These are phyloP conservation scores for Aspergillus neotritici DNA, from an alignment of 2,329 filamentous ascomycete genomes.

Conservation along the genomic window DNA sequence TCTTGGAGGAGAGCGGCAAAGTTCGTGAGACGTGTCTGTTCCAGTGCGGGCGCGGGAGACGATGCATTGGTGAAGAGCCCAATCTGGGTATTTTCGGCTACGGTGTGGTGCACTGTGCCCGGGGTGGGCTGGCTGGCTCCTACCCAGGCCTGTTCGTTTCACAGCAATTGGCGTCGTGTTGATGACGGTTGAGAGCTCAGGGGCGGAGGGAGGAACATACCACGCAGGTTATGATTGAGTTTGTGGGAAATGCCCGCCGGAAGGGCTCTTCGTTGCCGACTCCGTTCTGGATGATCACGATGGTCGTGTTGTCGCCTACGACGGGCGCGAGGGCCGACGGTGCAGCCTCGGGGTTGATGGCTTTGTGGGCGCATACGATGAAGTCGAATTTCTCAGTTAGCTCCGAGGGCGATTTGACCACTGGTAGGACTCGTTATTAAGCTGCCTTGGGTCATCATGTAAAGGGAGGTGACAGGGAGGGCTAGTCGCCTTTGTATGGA, in stretches of 20 bases:
- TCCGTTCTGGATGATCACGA: constrained; percentile 39
- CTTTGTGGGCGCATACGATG: constrained; percentile 38
- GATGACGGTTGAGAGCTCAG: background rate
- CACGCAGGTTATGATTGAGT: constrained; percentile 35
- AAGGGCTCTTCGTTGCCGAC: constrained; percentile 40
- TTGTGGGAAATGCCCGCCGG: constrained; percentile 25
- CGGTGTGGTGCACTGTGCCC: constrained; percentile 47
- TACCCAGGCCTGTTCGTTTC: constrained; percentile 36
- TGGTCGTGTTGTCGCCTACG: constrained; percentile 33
- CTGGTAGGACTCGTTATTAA: constrained; percentile 16
- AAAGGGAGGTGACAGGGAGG: background rate
- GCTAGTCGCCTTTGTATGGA: constrained; percentile 29
- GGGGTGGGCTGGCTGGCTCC: constrained; percentile 48
- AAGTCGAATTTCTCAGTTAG: constrained; percentile 28
- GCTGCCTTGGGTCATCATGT: background rate
- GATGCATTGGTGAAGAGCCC: constrained; percentile 45
- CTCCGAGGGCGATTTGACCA: constrained; percentile 36
- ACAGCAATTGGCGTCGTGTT: background rate
- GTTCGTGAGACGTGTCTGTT: constrained; percentile 29
- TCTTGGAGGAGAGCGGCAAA: constrained; percentile 40
- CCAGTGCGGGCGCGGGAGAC: background rate
- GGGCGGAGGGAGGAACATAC: constrained; percentile 31
- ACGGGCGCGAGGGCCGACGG: constrained; percentile 31
- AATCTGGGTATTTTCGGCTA: constrained; percentile 52
- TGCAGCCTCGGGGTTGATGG: constrained; percentile 37